Evolutionary conservation across 2,329 filamentous ascomycete species (phyloP), one percentile per base, ranked within the genome.

Genomic region (Plenodomus biglobosus): DNA sequence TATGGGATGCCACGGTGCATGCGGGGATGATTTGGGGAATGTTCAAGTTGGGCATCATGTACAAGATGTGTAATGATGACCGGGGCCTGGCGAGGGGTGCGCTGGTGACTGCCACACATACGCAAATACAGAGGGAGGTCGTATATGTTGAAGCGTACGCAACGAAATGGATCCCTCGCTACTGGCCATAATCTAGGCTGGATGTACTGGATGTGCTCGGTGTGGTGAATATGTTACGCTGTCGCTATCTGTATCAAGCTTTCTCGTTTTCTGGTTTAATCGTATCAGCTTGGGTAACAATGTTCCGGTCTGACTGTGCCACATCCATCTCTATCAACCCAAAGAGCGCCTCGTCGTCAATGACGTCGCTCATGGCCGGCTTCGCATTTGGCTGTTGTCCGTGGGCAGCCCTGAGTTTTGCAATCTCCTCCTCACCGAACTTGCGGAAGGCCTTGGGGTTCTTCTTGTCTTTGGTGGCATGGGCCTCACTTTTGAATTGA

Each of bases 261-360:
- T 30, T 42, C 19, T 62, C 56, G 11, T 68, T 63, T 21, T 62
- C 56, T n/a, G 68, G 17, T 21, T 46, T 52, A 48, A 66, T 27
- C 4, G 40, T 38, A n/a, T 62, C 61, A 8, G 62, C 16, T 32
- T 52, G 53, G 16, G 47, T 38, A 21, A 21, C 39, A 2, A 46
- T 46, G 27, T 61, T 57, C 1, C 58, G 46, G 21, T 52, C 46
- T 3, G 56, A 42, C 10, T 40, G 36, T 8, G 24, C 21, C 16
- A 53, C 38, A 15, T 59, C 59, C 46, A 70, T 38, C 1, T 53
- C 61, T 2, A 68, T 50, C 8, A 70, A 44, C 0, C 66, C 68
- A 17, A 67, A 42, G 15, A 70, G 42, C 8, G 66, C 66, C 35
- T 70, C 68, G 36, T 71, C 66, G 46, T 70, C 66, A 38, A 71